Evolutionary conservation across 2,329 filamentous ascomycete genomes (phyloP).

Genomic region (Fusarium oligoseptatum): DNA sequence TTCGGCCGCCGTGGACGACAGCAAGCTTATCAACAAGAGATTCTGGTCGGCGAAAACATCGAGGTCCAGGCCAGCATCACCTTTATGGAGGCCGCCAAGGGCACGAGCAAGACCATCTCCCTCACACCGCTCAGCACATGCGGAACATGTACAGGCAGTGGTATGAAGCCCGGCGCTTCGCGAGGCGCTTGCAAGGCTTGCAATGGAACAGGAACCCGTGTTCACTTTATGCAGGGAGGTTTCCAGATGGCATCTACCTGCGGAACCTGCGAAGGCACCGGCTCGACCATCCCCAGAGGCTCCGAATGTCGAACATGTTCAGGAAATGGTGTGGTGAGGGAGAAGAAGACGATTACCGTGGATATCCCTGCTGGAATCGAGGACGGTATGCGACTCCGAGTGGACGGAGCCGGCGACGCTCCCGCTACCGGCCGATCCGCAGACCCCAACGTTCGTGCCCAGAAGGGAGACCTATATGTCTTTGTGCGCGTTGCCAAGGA

Average conservation of each 20-base stretch:
- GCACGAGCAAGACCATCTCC: slow-evolving; percentile 86
- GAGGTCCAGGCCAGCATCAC: slow-evolving; percentile 93
- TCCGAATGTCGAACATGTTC: slow-evolving; percentile 84
- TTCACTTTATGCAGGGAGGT: slow-evolving; percentile 90
- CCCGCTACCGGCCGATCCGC: slow-evolving; percentile 80
- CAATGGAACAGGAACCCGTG: slow-evolving; percentile 85
- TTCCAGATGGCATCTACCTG: slow-evolving; percentile 98
- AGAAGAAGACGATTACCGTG: slow-evolving; percentile 85
- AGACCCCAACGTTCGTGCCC: slow-evolving; percentile 72
- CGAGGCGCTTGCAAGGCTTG: slow-evolving; percentile 82
- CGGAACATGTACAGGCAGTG: slow-evolving; percentile 84
- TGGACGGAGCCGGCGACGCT: slow-evolving; percentile 89
- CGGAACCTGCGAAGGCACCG: slow-evolving; percentile 82
- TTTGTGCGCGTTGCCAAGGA: slow-evolving; percentile 91
- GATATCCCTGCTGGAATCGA: slow-evolving; percentile 97
- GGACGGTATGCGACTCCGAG: slow-evolving; percentile 91
- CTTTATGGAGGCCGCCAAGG: slow-evolving; percentile 97
- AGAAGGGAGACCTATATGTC: slow-evolving; percentile 90
- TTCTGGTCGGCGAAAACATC: slow-evolving; percentile 94
- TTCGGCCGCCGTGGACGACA: slow-evolving; percentile 64
- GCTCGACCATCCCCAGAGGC: slow-evolving; percentile 80
- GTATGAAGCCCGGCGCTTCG: slow-evolving; percentile 84
- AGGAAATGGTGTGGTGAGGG: slow-evolving; percentile 86
- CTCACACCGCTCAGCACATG: slow-evolving; percentile 87
- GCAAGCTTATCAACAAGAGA: slow-evolving; percentile 80